These are phyloP conservation scores for Rhododendron molle DNA, from an alignment of 148 eudicot genomes.

Conservation along the genomic window DNA sequence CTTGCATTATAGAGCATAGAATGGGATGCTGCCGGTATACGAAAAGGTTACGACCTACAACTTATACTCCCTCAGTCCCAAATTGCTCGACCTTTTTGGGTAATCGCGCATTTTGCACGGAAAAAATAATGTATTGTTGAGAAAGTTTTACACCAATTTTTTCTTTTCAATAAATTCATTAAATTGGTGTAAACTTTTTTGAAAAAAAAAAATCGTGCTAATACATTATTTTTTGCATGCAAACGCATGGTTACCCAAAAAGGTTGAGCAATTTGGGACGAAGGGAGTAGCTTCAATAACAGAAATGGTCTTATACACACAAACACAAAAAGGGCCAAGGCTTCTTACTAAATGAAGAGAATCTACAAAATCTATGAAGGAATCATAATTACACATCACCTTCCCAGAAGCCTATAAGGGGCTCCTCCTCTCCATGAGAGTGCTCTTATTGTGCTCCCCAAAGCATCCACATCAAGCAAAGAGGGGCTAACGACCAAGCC, in stretches of 20 bases:
- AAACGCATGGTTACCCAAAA: background rate
- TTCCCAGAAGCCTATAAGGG: background rate
- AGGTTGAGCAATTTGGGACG: background rate
- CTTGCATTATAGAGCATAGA: background rate
- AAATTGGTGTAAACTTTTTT: no score
- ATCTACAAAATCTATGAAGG: background rate
- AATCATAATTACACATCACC: background rate
- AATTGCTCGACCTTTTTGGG: no score
- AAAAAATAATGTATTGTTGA: no score
- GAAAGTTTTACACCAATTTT: no score
- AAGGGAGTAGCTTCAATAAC: background rate
- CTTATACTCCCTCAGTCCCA: background rate
- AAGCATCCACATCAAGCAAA: background rate
- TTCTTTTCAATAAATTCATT: no score
- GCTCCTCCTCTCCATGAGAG: background rate
- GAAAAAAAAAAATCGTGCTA: no score
- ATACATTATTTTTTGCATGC: background rate
- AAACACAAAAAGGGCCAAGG: background rate
- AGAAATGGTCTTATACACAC: background rate
- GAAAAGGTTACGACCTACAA: background rate
- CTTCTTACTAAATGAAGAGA: background rate
- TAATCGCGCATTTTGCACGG: no score
- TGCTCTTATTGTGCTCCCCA: background rate
- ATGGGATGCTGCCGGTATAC: background rate
- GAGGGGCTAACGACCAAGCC: background rate